These are phyloP conservation scores for Monilinia polystroma DNA, from an alignment of 2,329 filamentous ascomycete genomes.

Conservation along the genomic window DNA sequence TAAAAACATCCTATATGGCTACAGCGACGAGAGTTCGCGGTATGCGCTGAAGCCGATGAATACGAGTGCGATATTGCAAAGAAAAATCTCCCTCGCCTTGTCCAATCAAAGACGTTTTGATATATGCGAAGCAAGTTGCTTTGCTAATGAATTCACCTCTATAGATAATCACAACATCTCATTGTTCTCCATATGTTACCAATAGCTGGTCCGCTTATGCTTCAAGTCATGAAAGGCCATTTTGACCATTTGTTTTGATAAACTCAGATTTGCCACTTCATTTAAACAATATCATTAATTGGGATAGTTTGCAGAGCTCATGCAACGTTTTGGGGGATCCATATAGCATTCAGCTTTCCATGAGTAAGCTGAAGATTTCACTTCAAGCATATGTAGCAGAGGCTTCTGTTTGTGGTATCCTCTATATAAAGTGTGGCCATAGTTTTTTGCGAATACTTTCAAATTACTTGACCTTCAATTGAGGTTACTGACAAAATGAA, in stretches of 20 bases:
- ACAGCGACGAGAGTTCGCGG: background rate
- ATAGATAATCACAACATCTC: background rate
- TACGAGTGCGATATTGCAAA: background rate
- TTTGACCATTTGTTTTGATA: background rate
- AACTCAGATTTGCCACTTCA: background rate
- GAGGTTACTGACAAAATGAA: background rate
- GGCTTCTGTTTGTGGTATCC: background rate
- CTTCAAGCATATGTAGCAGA: background rate
- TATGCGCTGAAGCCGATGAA: background rate
- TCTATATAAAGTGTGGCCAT: background rate
- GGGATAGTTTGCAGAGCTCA: background rate
- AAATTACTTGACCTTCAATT: too few species aligned
- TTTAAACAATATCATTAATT: background rate
- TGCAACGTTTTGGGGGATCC: background rate
- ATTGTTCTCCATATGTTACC: background rate
- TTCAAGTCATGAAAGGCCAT: background rate
- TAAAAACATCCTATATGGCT: background rate
- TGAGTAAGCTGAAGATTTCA: background rate
- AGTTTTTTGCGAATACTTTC: background rate
- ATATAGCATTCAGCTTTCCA: background rate
- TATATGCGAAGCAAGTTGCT: background rate
- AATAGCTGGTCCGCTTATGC: background rate
- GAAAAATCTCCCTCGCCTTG: background rate
- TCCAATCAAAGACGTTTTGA: background rate
- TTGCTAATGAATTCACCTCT: background rate